Percentiles rank a stretch among this genome's conserved stretches.
Conservation (phyloP, 2,329 filamentous ascomycete genomes). For the Raffaelea deltoideospora region DNA sequence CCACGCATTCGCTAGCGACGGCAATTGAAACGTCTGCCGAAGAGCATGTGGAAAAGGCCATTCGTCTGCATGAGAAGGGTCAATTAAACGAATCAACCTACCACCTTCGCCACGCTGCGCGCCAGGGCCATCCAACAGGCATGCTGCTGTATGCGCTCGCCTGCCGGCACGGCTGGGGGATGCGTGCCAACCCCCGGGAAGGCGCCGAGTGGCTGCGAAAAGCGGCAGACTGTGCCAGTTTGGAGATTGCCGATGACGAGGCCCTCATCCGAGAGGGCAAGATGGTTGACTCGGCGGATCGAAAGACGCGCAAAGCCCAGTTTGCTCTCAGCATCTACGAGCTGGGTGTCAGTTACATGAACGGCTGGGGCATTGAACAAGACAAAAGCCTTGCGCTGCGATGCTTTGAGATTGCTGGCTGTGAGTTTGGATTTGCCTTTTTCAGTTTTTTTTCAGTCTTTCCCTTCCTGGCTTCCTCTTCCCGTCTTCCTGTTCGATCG, state of each 20-base stretch:
- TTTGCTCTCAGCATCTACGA: constrained; percentile 95
- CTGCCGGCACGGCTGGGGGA: constrained; percentile 94
- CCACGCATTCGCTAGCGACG: constrained; percentile 33
- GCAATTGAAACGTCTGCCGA: constrained; percentile 62
- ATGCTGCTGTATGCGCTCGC: constrained; percentile 95
- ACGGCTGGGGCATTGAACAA: constrained; percentile 93
- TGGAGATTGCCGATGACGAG: constrained; percentile 75
- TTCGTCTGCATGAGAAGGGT: constrained; percentile 74
- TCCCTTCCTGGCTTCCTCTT: not conserved
- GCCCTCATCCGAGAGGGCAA: constrained; percentile 47
- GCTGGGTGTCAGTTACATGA: constrained; percentile 90
- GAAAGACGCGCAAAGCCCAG: constrained; percentile 75
- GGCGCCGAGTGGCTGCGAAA: constrained; percentile 86
- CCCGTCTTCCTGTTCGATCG: too few species aligned
- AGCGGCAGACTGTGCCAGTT: constrained; percentile 68
- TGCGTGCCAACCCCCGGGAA: constrained; percentile 81
- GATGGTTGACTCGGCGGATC: constrained; percentile 49
- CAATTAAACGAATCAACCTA: constrained; percentile 89
- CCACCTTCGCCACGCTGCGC: constrained; percentile 78
- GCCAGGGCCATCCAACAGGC: constrained; percentile 72
- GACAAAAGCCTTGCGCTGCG: constrained; percentile 76
- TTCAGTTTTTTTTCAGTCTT: not conserved
- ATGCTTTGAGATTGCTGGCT: constrained; percentile 92
- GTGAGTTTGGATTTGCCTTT: constrained; percentile 27
- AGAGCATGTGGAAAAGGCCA: constrained; percentile 79